phyloP scores from a whole-genome alignment of 2,329 filamentous ascomycete genomes.

The Fusarium sp. region DNA sequence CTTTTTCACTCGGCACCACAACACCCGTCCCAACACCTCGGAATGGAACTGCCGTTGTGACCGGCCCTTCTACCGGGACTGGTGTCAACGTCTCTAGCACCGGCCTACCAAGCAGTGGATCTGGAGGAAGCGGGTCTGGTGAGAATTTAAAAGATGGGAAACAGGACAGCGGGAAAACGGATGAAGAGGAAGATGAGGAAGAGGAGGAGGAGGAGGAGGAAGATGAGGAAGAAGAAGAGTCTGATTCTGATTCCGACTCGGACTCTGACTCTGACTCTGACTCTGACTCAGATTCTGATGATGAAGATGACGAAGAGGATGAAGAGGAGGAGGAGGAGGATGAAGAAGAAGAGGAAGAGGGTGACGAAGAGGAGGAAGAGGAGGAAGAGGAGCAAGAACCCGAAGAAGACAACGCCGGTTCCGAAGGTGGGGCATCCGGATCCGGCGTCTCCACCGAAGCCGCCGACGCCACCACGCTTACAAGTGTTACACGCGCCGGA shows the following conservation, averaged over 20 bases:
- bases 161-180: not conserved
- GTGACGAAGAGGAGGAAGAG: not conserved
- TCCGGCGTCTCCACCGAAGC: not conserved
- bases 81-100: not conserved
- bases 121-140: conserved; percentile 5
- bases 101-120: not conserved
- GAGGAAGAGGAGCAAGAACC: not conserved
- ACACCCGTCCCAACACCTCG: not conserved
- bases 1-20: not conserved
- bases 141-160: not conserved
- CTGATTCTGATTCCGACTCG: too few species aligned
- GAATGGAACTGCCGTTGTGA: conserved; percentile 2
- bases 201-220: not conserved
- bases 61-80: not conserved
- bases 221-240: not conserved
- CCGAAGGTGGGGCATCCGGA: not conserved
- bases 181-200: not conserved
- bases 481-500: not conserved
- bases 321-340: conserved; percentile 1
- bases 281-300: not conserved
- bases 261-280: too few species aligned
- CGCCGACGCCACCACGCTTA: not conserved
- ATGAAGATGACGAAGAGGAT: not conserved
- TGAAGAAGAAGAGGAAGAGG: not conserved
- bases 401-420: not conserved